Evolutionary conservation across 2,329 filamentous ascomycete species (phyloP).

Genomic region (Penicillium sumatraense): DNA sequence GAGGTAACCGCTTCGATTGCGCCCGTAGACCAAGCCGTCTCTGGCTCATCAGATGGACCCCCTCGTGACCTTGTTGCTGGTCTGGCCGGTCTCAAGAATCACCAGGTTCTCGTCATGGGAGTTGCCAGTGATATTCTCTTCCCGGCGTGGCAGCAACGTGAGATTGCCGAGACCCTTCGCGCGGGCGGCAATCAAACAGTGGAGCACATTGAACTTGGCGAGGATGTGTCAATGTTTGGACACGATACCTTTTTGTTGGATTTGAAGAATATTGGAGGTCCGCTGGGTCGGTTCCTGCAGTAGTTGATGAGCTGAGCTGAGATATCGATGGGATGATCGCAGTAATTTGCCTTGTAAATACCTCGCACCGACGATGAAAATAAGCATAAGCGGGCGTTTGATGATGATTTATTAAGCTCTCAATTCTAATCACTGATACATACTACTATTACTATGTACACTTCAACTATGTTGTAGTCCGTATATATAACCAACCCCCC

Average conservation of each 20-base stretch:
- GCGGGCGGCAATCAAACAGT: constrained; percentile 79
- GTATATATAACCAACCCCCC: too few species aligned
- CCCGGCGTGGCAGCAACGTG: constrained; percentile 96
- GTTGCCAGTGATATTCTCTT: constrained; percentile 96
- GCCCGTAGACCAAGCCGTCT: constrained; percentile 36
- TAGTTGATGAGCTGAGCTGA: constrained; percentile 37
- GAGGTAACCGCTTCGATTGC: constrained; percentile 51
- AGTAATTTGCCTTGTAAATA: not conserved
- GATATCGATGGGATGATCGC: not conserved
- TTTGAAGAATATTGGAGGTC: constrained; percentile 86
- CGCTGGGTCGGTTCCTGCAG: constrained; percentile 76
- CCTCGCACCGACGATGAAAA: constrained; percentile 12
- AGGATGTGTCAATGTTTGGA: constrained; percentile 92
- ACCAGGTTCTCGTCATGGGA: constrained; percentile 85
- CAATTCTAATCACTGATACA: not conserved
- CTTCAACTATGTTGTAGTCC: too few species aligned
- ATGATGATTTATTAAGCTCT: not conserved
- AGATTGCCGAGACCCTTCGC: constrained; percentile 83
- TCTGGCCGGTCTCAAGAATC: constrained; percentile 71
- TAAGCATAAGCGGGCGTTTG: constrained; percentile 22
- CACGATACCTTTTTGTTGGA: constrained; percentile 97
- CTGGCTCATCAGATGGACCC: constrained; percentile 51
- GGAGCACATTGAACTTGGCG: constrained; percentile 86
- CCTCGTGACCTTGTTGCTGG: constrained; percentile 81
- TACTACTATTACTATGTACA: too few species aligned